A percentile compares a stretch with the other conserved stretches of the same genome.
These are phyloP conservation scores for Leccinum obscurum DNA, from an alignment of 768 basidiomycete genomes.

Conservation along the genomic window DNA sequence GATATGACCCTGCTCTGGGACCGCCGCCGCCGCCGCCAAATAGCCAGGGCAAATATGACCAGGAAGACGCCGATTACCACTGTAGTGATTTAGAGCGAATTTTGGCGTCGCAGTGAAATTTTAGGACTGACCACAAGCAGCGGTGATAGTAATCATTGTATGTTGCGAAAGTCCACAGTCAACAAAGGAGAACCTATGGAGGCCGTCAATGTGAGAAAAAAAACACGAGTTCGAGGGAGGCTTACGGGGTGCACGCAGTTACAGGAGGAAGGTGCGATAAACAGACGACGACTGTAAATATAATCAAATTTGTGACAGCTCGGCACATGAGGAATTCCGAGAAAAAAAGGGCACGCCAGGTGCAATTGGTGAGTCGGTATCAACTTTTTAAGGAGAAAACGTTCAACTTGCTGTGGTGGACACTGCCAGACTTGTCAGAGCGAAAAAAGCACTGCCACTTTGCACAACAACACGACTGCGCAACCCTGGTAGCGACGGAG, in stretches of 20 bases:
- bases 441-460: neutral
- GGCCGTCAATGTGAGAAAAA: neutral
- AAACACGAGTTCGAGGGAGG: neutral
- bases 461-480: neutral
- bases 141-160: neutral
- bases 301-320: neutral
- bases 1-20: neutral
- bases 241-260: slow-evolving; percentile 19
- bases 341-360: too few relatives aligned
- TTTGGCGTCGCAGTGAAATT: neutral
- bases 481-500: neutral
- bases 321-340: slow-evolving; percentile 5
- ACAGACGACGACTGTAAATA: slow-evolving; percentile 1
- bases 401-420: neutral
- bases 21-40: slow-evolving; percentile 9
- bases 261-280: slow-evolving; percentile 8
- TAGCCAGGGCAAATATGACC: neutral
- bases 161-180: neutral
- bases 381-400: neutral
- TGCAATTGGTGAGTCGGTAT: neutral
- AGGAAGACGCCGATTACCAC: neutral
- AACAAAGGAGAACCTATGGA: neutral
- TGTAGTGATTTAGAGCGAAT: slow-evolving; percentile 9
- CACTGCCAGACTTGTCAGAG: neutral
- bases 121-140: slow-evolving; percentile 14